Evolutionary conservation across 148 eudicot genomes (phyloP).

Genomic region (Chenopodium formosanum): DNA sequence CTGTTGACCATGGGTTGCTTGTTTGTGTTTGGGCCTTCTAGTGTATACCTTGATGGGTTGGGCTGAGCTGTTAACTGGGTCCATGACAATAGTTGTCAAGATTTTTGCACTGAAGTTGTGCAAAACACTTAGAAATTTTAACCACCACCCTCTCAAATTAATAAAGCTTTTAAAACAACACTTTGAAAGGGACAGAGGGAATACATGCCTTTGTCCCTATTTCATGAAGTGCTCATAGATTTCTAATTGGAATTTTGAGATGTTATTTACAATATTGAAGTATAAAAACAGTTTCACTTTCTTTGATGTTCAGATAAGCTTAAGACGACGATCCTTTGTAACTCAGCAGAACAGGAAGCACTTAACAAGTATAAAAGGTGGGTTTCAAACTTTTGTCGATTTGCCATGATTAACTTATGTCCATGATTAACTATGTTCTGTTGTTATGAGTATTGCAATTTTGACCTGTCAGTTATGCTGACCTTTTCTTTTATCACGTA

Average conservation of each 20-base stretch:
- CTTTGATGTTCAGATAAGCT: conserved; percentile 30
- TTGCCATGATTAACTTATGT: not conserved
- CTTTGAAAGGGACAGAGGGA: conserved; percentile 6
- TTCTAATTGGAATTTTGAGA: not conserved
- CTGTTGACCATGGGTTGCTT: too few species aligned
- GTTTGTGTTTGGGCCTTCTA: too few species aligned
- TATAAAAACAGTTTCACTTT: not conserved
- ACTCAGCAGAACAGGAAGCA: conserved; percentile 31
- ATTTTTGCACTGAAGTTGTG: not conserved
- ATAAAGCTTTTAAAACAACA: not conserved
- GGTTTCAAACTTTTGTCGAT: conserved; percentile 8
- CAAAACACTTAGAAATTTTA: not conserved
- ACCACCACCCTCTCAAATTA: too few species aligned
- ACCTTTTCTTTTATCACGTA: not conserved
- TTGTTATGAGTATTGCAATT: not conserved
- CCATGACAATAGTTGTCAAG: too few species aligned
- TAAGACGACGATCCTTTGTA: conserved; percentile 28
- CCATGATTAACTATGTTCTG: not conserved
- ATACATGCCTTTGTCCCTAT: not conserved
- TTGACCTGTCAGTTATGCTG: not conserved
- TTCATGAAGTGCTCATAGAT: not conserved
- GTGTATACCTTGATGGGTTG: too few species aligned
- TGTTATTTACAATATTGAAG: not conserved
- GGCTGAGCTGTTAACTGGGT: too few species aligned
- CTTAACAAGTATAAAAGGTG: conserved; percentile 37